Base-by-base conservation (phyloP, 2,329 filamentous ascomycete species). In the Penicillium sp. region DNA sequence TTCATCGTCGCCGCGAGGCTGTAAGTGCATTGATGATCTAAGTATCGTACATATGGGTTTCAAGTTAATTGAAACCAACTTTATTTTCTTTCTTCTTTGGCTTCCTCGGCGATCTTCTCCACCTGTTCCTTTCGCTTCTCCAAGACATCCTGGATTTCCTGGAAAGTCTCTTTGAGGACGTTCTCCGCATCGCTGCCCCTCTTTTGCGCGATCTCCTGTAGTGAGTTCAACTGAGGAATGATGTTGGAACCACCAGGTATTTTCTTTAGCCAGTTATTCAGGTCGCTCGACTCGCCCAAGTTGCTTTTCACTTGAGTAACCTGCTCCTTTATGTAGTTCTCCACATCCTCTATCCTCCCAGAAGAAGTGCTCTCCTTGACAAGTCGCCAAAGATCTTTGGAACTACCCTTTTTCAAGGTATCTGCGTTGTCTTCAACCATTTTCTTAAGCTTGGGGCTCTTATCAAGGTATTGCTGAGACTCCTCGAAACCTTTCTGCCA, bases 401-500 rank as follows among this genome's bases (percentile, higher is more conserved):
- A 11, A 3, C 16, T 42, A 6, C 39, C 39, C 39, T 42, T 42
- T 7, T 42, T 42, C 9, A 42, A 22, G 39, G 19, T 22, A 22
- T 21, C 19, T 4, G 39, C 39, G 7, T 42, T 42, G 1, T 42
- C 39, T 42, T 42, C 39, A 13, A 42, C 19, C 39, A 42, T 6
- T 22, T 42, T 9, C 5, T 42, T 42, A 4, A 42, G 39, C 19
- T 42, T 42, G 39, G 39, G 39, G 19, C 39, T 42, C 19, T 42
- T 42, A 5, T 42, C 39, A 7, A 42, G 39, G 19, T 42, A 42
- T 42, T 42, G 19, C 11, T 22, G n/a, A 19, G 39, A 42, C 39
- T 42, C 39, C 19, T 42, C 19, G 19, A 21, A 2, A 13, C 39
- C 39, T 13, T 42, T 42, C 19, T 42, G 19, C 87, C 87, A 92